Percentiles rank a stretch among this genome's conserved stretches.
phyloP scores from a whole-genome alignment of 108 stramenopile species.

The Nitzschia sp. region DNA sequence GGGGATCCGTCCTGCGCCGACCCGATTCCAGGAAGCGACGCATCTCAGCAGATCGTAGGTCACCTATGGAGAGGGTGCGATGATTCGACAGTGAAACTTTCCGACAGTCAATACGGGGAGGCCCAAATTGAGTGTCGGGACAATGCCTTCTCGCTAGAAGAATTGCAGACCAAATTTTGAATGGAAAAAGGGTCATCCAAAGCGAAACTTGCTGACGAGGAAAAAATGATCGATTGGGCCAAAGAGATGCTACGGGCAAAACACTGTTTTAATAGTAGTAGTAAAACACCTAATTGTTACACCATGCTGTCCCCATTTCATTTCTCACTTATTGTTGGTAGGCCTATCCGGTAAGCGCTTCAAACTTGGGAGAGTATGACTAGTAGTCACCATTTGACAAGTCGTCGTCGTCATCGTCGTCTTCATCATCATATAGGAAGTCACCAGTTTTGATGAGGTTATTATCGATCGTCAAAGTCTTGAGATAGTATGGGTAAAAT shows the following conservation, averaged over 20 bases:
- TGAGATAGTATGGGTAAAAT: no score
- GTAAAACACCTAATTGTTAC: no score
- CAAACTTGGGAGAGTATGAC: no score
- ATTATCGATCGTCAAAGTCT: no score
- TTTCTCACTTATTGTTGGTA: no score
- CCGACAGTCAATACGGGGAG: constrained; percentile 34
- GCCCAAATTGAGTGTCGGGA: constrained; percentile 18
- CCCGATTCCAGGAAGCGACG: constrained; percentile 11
- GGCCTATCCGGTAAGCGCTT: no score
- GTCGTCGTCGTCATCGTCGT: no score
- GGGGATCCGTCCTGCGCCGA: constrained; percentile 27
- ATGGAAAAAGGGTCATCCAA: constrained; percentile 31
- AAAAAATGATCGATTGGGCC: constrained; percentile 33
- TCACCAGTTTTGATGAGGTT: no score
- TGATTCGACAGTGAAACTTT: constrained; percentile 5
- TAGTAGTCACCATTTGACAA: no score
- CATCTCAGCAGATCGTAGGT: constrained; percentile 23
- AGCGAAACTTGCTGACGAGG: constrained; percentile 24
- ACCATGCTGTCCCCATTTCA: no score
- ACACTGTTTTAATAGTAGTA: no score
- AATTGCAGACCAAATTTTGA: constrained; percentile 24
- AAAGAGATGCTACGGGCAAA: background rate
- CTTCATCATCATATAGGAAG: no score
- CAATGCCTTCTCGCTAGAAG: constrained; percentile 19
- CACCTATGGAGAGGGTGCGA: constrained; percentile 17